Percentiles rank a stretch among this genome's conserved stretches.
Conservation (phyloP, 2,329 filamentous ascomycete genomes). For the Clarireedia monteithiana region DNA sequence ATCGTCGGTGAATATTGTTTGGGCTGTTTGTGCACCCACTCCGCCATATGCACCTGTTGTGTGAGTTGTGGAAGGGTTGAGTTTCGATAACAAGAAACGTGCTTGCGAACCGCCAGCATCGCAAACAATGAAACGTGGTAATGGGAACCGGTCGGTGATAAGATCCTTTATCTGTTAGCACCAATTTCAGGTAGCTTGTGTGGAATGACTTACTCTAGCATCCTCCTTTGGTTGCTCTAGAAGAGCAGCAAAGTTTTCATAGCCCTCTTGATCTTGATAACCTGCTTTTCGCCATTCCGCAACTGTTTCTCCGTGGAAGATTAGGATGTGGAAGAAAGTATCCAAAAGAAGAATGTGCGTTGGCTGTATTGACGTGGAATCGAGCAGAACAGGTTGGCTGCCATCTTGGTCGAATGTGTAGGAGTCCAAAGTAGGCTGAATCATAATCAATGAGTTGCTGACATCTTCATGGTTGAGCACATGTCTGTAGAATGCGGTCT, state of each 20-base stretch:
- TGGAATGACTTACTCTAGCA: conserved; percentile 62
- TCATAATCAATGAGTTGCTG: conserved; percentile 96
- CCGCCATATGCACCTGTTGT: conserved; percentile 89
- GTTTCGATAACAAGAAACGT: conserved; percentile 91
- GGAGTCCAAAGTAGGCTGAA: conserved; percentile 93
- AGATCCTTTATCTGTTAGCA: conserved; percentile 57
- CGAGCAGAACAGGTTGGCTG: conserved; percentile 84
- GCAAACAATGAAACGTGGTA: conserved; percentile 96
- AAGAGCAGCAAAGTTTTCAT: conserved; percentile 86
- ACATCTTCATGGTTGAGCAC: conserved; percentile 97
- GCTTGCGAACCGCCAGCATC: conserved; percentile 98
- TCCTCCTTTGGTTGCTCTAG: conserved; percentile 95
- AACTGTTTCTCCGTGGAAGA: conserved; percentile 97
- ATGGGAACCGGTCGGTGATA: conserved; percentile 94
- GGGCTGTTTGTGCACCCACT: conserved; percentile 74
- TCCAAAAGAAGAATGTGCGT: conserved; percentile 91
- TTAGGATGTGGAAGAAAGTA: conserved; percentile 98
- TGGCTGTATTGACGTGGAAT: conserved; percentile 92
- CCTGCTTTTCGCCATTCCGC: conserved; percentile 97
- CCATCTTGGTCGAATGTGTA: conserved; percentile 97
- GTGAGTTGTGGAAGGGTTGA: conserved; percentile 96
- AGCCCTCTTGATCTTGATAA: conserved; percentile 96
- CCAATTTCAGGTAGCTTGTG: background rate
- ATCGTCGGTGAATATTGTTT: conserved; percentile 98
- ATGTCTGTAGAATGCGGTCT: conserved; percentile 98